These are phyloP conservation scores for Candida nonsorbophila DNA, from an alignment of 805 yeast genomes.

Conservation along the genomic window DNA sequence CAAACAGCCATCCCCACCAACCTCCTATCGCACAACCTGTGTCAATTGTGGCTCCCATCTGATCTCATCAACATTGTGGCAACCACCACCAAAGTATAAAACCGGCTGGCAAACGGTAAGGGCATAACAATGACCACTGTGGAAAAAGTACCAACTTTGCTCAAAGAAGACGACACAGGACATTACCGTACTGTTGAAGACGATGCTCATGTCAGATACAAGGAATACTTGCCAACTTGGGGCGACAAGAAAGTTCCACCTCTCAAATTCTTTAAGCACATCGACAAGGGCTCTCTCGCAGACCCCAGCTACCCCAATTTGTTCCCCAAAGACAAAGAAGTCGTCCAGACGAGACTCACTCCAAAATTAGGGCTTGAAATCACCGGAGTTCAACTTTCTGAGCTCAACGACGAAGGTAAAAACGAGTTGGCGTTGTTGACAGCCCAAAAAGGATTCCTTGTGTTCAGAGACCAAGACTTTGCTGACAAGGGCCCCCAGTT, in stretches of 20 bases:
- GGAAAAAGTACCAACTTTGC: too few relatives aligned
- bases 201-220: too few relatives aligned
- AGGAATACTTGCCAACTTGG: constrained; percentile 30
- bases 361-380: constrained; percentile 71
- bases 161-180: too few relatives aligned
- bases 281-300: constrained; percentile 65
- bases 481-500: constrained; percentile 45
- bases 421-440: constrained; percentile 66
- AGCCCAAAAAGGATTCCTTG: constrained; percentile 66
- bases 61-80: too few relatives aligned
- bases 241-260: constrained; percentile 44
- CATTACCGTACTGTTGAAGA: too few relatives aligned
- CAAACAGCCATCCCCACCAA: too few relatives aligned
- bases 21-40: too few relatives aligned
- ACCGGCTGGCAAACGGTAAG: too few relatives aligned
- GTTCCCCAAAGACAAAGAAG: constrained; percentile 32
- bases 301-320: constrained; percentile 51
- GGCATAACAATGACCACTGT: too few relatives aligned
- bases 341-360: constrained; percentile 39
- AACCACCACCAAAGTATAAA: too few relatives aligned
- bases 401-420: constrained; percentile 48
- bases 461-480: constrained; percentile 64
- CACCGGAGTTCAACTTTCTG: constrained; percentile 53
- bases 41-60: too few relatives aligned
- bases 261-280: constrained; percentile 48